Evolutionary conservation across 1,139 yeast species (phyloP).

Genomic region (Blastobotrys serpentis): DNA sequence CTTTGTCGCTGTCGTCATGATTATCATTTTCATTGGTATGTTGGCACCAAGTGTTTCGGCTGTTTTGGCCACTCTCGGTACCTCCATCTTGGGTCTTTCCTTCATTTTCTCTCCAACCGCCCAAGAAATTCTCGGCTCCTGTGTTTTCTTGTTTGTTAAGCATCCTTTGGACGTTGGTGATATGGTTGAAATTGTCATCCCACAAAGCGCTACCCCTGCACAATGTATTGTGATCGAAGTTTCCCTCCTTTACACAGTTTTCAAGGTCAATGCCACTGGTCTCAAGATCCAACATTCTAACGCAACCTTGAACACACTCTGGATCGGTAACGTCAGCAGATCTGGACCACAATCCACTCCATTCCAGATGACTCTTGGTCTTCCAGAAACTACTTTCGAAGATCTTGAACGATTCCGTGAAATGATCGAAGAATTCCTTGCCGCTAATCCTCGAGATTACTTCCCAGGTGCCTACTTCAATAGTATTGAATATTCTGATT

Average conservation of each 20-base stretch:
- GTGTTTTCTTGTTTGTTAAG: constrained; percentile 44
- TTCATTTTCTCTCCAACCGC: constrained; percentile 42
- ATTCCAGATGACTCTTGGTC: constrained; percentile 34
- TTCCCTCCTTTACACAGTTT: constrained; percentile 41
- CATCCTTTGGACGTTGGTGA: constrained; percentile 48
- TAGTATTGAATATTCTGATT: constrained; percentile 37
- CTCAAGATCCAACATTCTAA: constrained; percentile 42
- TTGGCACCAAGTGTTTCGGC: constrained; percentile 44
- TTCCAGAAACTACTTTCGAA: constrained; percentile 41
- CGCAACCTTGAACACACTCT: constrained; percentile 39
- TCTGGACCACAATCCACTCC: constrained; percentile 39
- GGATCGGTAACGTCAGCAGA: constrained; percentile 43
- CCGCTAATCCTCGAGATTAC: constrained; percentile 40
- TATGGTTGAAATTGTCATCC: constrained; percentile 35
- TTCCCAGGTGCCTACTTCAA: constrained; percentile 37
- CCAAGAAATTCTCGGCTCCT: constrained; percentile 43
- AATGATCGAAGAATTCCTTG: constrained; percentile 35
- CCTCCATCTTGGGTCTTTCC: constrained; percentile 42
- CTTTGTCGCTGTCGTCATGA: constrained; percentile 37
- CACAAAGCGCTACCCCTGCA: constrained; percentile 22
- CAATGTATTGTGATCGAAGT: constrained; percentile 37
- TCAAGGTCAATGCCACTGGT: constrained; percentile 34
- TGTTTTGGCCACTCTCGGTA: constrained; percentile 44
- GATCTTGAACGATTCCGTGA: constrained; percentile 37
- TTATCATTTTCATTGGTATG: constrained; percentile 44